A percentile compares a stretch with the other conserved stretches of the same genome.
Evolutionary conservation across 1,284 basidiomycete species (phyloP).

Genomic region (Melampsora larici-populina): DNA sequence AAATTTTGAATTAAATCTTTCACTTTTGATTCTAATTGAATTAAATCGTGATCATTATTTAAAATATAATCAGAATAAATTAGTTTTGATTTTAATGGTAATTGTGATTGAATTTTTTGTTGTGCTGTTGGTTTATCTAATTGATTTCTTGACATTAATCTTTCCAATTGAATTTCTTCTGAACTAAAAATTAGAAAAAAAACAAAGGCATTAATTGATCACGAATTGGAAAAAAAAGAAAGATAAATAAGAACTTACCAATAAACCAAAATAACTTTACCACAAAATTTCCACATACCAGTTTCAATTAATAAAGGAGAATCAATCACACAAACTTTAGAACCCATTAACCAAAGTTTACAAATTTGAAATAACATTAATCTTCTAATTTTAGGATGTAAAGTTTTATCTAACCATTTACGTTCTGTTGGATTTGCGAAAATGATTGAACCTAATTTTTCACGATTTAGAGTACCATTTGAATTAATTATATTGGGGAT

Average conservation of each 20-base stretch:
- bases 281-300: slow-evolving; percentile 79
- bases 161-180: slow-evolving; percentile 70
- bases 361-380: slow-evolving; percentile 71
- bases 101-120: slow-evolving; percentile 73
- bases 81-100: slow-evolving; percentile 74
- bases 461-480: slow-evolving; percentile 70
- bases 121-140: slow-evolving; percentile 61
- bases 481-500: slow-evolving; percentile 66
- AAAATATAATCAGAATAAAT: slow-evolving; percentile 78
- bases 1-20: slow-evolving; percentile 64
- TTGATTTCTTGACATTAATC: slow-evolving; percentile 60
- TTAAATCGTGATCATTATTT: slow-evolving; percentile 76
- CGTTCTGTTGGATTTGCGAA: slow-evolving; percentile 75
- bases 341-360: slow-evolving; percentile 70
- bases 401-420: slow-evolving; percentile 73
- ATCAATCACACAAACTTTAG: slow-evolving; percentile 78
- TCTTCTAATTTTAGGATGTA: slow-evolving; percentile 80
- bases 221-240: neutral
- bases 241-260: slow-evolving; percentile 62
- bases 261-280: slow-evolving; percentile 79
- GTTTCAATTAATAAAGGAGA: slow-evolving; percentile 92
- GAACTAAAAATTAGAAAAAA: too few species aligned
- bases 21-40: slow-evolving; percentile 70
- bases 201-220: too few species aligned
- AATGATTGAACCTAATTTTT: slow-evolving; percentile 76